Percentiles rank a stretch among this genome's conserved stretches.
Conservation (phyloP, 257 asterid genomes). For the Solanum neorickii region DNA sequence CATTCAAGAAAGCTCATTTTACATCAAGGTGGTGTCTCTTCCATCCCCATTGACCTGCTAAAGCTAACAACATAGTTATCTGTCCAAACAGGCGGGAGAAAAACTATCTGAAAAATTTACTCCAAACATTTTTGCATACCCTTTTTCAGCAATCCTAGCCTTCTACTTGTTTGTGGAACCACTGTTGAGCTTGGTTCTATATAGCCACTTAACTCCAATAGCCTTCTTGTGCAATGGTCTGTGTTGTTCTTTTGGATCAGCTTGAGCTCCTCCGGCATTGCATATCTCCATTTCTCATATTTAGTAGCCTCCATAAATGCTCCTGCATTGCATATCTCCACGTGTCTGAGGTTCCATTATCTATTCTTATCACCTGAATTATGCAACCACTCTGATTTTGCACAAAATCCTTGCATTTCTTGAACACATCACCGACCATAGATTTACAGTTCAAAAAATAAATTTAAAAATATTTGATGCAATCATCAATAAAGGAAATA, state of each 20-base stretch:
- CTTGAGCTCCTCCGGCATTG: neutral
- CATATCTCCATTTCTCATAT: neutral
- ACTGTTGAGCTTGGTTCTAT: neutral
- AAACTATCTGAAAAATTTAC: neutral
- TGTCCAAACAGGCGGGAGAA: neutral
- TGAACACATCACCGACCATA: neutral
- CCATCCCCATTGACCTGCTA: neutral
- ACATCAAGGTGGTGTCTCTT: neutral
- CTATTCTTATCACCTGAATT: neutral
- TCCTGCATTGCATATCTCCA: too few species aligned
- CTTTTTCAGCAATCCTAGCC: neutral
- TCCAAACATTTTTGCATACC: neutral
- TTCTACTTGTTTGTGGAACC: neutral
- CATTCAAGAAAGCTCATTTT: neutral
- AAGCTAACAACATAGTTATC: neutral
- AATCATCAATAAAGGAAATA: neutral
- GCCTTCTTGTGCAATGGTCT: neutral
- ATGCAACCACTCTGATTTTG: neutral
- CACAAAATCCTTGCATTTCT: neutral
- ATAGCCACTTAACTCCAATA: neutral
- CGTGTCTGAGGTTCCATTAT: neutral
- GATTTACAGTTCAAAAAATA: neutral
- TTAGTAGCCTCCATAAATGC: neutral
- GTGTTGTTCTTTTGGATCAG: neutral
- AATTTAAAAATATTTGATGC: neutral